Percentiles rank a stretch among this genome's conserved stretches.
Evolutionary conservation across 176 grass and related monocot genomes (phyloP).

Genomic region (Zoysia japonica): DNA sequence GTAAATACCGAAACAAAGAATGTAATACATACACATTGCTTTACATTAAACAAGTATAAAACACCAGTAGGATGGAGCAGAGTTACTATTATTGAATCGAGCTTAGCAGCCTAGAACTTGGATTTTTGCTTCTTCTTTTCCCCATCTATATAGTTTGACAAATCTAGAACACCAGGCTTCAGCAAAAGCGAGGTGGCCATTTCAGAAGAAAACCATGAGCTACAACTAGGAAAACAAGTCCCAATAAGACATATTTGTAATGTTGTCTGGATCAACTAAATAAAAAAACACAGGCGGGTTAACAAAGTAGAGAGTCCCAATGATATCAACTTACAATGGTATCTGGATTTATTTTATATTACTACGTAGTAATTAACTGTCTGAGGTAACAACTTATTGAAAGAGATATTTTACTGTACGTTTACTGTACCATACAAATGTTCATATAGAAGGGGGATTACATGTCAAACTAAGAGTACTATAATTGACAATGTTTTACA

Average conservation of each 20-base stretch:
- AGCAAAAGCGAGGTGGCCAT: background rate
- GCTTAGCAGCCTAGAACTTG: background rate
- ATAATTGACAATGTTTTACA: background rate
- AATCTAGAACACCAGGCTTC: background rate
- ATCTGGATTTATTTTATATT: background rate
- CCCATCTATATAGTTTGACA: background rate
- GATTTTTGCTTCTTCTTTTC: background rate
- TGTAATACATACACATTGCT: background rate
- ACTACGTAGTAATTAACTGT: background rate
- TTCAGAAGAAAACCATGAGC: background rate
- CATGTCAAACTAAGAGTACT: background rate
- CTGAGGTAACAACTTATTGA: background rate
- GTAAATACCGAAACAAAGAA: background rate
- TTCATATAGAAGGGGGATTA: background rate
- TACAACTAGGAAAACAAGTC: background rate
- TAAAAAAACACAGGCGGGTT: background rate
- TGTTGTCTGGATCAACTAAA: background rate
- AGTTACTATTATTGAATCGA: background rate
- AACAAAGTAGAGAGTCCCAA: background rate
- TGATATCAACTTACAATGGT: background rate
- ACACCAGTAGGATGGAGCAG: background rate
- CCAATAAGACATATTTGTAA: background rate
- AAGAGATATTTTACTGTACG: background rate
- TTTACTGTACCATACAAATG: background rate
- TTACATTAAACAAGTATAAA: slow-evolving; percentile 6